Percentiles rank a stretch among this genome's conserved stretches.
These are phyloP conservation scores for Fraxinus americana DNA, from an alignment of 257 asterid species.

Conservation along the genomic window DNA sequence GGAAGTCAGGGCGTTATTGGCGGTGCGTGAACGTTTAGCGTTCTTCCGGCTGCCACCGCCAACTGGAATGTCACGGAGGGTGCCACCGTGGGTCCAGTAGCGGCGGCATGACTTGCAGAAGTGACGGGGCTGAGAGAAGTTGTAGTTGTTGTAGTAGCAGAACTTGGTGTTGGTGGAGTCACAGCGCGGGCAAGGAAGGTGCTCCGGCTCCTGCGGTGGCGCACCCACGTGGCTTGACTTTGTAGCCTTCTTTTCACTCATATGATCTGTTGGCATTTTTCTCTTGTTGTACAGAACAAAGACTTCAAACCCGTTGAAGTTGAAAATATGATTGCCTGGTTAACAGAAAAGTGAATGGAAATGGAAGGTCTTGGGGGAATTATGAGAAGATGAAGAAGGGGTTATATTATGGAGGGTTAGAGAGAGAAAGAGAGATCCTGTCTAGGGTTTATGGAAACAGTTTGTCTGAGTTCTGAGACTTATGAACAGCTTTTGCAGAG, in stretches of 20 bases:
- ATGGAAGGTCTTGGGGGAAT: slow-evolving; percentile 6
- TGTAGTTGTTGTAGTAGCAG: slow-evolving; percentile 96
- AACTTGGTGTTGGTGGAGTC: slow-evolving; percentile 91
- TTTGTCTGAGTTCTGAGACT: slow-evolving; percentile 45
- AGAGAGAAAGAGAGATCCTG: slow-evolving; percentile 44
- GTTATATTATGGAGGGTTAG: slow-evolving; percentile 30
- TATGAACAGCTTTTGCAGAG: slow-evolving; percentile 72
- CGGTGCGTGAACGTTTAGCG: slow-evolving; percentile 78
- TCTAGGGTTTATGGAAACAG: slow-evolving; percentile 37
- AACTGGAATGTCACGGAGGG: slow-evolving; percentile 88
- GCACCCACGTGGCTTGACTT: slow-evolving; percentile 53
- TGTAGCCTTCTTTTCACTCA: slow-evolving; percentile 37
- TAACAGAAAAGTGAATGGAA: background rate
- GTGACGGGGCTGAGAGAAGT: slow-evolving; percentile 91
- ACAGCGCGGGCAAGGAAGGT: slow-evolving; percentile 93
- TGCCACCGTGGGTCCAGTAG: slow-evolving; percentile 98
- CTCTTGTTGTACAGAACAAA: background rate
- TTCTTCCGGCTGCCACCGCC: slow-evolving; percentile 94
- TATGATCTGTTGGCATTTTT: slow-evolving; percentile 53
- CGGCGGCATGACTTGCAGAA: slow-evolving; percentile 97
- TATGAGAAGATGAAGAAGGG: slow-evolving; percentile 28
- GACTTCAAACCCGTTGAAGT: background rate
- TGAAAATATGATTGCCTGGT: background rate
- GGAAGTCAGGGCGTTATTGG: slow-evolving; percentile 5
- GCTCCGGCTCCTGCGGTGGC: slow-evolving; percentile 84